phyloP scores from a whole-genome alignment of 1,284 basidiomycete species.

The Moniliophthora roreri region DNA sequence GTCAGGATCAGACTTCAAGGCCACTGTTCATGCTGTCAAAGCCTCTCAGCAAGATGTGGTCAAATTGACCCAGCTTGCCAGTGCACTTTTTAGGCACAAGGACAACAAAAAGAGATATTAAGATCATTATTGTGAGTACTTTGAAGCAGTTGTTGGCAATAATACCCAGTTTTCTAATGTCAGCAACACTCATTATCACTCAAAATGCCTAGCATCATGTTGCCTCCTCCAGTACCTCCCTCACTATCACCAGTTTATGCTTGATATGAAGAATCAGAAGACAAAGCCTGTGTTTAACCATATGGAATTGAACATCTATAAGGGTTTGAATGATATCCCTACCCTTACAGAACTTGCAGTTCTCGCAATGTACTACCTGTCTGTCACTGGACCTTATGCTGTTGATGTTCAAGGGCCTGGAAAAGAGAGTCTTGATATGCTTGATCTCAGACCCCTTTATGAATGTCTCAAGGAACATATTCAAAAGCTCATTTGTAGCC shows the following conservation, averaged over 20 bases:
- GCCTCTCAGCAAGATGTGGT: background rate
- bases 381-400: conserved; percentile 5
- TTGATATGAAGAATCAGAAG: conserved; percentile 1
- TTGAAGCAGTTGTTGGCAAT: background rate
- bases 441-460: background rate
- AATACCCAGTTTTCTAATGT: background rate
- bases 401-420: background rate
- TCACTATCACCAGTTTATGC: background rate
- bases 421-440: background rate
- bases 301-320: conserved; percentile 1
- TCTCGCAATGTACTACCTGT: background rate
- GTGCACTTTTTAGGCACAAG: conserved; percentile 2
- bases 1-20: background rate
- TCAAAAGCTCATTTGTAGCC: too few relatives aligned
- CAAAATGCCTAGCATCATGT: background rate
- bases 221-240: background rate
- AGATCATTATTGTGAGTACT: background rate
- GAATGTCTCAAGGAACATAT: background rate
- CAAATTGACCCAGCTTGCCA: background rate
- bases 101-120: conserved; percentile 7
- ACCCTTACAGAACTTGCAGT: conserved; percentile 5
- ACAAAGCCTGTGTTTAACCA: background rate
- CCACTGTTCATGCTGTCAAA: background rate
- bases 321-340: background rate
- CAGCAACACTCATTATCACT: conserved; percentile 2